A percentile compares a stretch with the other conserved stretches of the same genome.
Conservation (phyloP, 2,329 filamentous ascomycete genomes). For the Xylaria sp. region DNA sequence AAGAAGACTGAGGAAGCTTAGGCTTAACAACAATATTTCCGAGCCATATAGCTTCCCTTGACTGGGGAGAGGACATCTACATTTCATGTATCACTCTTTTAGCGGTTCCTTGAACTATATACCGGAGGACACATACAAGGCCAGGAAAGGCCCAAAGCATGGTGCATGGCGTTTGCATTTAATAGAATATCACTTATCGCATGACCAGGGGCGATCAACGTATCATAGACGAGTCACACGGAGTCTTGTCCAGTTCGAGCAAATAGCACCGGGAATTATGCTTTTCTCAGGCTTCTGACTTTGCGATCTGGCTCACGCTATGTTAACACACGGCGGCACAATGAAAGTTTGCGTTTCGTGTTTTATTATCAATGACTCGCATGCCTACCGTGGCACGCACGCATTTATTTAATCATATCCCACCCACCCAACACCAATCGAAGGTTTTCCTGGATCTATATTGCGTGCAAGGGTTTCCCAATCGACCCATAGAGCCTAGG, state of each 20-base stretch:
- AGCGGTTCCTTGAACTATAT: conserved; percentile 11
- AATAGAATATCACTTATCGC: conserved; percentile 11
- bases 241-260: background rate
- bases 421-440: background rate
- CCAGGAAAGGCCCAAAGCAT: conserved; percentile 19
- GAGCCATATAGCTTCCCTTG: conserved; percentile 3
- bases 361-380: background rate
- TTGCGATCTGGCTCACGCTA: too few relatives aligned
- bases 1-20: conserved; percentile 46
- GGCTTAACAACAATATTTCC: background rate
- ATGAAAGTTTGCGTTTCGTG: background rate
- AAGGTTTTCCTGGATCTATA: background rate
- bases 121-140: background rate
- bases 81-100: conserved; percentile 15
- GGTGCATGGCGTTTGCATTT: conserved; percentile 23
- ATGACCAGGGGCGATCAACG: background rate
- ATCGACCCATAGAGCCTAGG: too few relatives aligned
- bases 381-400: background rate
- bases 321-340: background rate
- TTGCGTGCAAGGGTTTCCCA: background rate
- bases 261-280: background rate
- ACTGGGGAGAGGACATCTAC: conserved; percentile 16
- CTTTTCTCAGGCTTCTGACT: background rate
- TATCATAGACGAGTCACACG: background rate
- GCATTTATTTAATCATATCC: background rate